phyloP scores from a whole-genome alignment of 495 filamentous ascomycete species.

The Aspergillus leporis region DNA sequence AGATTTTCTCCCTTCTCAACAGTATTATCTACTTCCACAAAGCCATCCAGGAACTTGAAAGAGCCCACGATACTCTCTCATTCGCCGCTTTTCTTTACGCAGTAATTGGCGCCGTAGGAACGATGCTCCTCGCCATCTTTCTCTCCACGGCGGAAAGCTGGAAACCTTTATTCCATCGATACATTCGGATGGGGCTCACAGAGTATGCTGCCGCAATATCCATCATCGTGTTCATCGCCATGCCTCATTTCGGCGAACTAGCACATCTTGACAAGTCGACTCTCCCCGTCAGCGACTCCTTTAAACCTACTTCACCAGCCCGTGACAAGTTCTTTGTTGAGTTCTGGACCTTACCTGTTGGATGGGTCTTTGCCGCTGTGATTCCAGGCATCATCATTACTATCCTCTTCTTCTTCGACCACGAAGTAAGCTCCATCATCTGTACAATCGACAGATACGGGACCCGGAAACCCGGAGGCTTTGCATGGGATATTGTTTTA shows the following conservation, averaged over 20 bases:
- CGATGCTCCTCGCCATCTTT: slow-evolving; percentile 66
- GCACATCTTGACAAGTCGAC: slow-evolving; percentile 61
- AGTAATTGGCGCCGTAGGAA: slow-evolving; percentile 68
- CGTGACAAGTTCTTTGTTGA: slow-evolving; percentile 61
- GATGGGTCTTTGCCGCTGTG: slow-evolving; percentile 66
- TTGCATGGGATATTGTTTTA: slow-evolving; percentile 69
- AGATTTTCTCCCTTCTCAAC: slow-evolving; percentile 71
- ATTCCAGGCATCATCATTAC: slow-evolving; percentile 69
- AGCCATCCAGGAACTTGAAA: slow-evolving; percentile 66
- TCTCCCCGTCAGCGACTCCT: slow-evolving; percentile 57
- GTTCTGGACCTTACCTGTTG: slow-evolving; percentile 64
- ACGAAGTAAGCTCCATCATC: slow-evolving; percentile 75
- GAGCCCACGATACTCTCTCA: slow-evolving; percentile 57
- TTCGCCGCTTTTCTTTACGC: slow-evolving; percentile 72
- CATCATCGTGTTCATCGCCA: slow-evolving; percentile 66
- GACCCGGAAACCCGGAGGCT: slow-evolving; percentile 64
- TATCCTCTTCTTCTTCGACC: slow-evolving; percentile 72
- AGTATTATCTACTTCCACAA: slow-evolving; percentile 78
- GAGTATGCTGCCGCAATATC: slow-evolving; percentile 74
- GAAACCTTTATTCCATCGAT: slow-evolving; percentile 65
- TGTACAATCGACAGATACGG: slow-evolving; percentile 70
- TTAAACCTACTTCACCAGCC: slow-evolving; percentile 58
- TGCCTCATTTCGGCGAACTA: slow-evolving; percentile 67
- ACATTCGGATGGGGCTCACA: slow-evolving; percentile 62
- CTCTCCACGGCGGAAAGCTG: slow-evolving; percentile 65